These are phyloP conservation scores for Blastocystis sp. DNA, from an alignment of 352 stramenopile species.

Conservation along the genomic window DNA sequence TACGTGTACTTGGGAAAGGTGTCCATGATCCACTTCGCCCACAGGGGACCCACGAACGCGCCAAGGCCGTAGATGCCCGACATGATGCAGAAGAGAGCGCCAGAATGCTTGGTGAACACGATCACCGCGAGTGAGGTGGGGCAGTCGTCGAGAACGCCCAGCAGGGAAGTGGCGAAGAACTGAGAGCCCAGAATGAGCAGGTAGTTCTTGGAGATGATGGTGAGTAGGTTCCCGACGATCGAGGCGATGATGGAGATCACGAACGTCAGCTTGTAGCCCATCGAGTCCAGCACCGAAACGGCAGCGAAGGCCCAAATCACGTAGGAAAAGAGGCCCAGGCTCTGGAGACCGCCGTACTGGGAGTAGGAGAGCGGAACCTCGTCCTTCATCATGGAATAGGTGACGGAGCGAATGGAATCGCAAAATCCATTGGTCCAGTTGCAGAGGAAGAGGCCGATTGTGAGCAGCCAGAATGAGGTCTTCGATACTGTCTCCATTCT, in stretches of 20 bases:
- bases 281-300: neutral
- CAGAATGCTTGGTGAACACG: constrained; percentile 63
- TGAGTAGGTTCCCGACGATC: constrained; percentile 29
- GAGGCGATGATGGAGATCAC: constrained; percentile 18
- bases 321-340: constrained; percentile 60
- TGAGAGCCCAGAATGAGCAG: neutral
- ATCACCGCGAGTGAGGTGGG: constrained; percentile 41
- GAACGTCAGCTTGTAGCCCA: constrained; percentile 51
- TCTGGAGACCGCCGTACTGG: constrained; percentile 40
- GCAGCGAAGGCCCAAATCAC: constrained; percentile 11
- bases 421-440: constrained; percentile 27
- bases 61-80: constrained; percentile 54
- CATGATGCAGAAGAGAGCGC: constrained; percentile 64
- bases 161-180: constrained; percentile 45
- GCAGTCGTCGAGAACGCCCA: constrained; percentile 37
- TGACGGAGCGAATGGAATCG: constrained; percentile 37
- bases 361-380: neutral
- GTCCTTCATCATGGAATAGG: constrained; percentile 44
- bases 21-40: neutral
- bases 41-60: constrained; percentile 52
- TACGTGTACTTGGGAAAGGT: neutral
- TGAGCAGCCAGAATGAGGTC: constrained; percentile 53
- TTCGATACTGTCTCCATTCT: constrained; percentile 26
- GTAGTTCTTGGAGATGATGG: constrained; percentile 26
- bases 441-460: constrained; percentile 30